Evolutionary conservation across 257 asterid species (phyloP).

Genomic region (Solanum corneliomulleri): DNA sequence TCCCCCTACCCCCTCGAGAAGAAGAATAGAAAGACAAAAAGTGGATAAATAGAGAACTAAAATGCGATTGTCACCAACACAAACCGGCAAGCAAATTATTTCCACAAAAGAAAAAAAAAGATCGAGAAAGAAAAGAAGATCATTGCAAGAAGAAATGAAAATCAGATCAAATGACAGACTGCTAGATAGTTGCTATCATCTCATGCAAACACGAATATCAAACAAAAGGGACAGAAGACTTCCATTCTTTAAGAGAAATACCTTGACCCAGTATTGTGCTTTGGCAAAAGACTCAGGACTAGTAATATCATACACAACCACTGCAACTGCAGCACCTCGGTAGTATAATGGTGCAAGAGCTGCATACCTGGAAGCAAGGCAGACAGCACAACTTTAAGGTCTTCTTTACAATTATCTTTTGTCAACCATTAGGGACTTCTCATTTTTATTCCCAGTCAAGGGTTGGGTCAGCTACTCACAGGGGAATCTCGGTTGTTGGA

Average conservation of each 20-base stretch:
- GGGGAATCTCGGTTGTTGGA: background rate
- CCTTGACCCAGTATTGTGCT: constrained; percentile 93
- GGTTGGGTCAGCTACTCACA: background rate
- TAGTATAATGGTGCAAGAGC: constrained; percentile 79
- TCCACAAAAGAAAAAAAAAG: background rate
- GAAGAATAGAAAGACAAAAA: background rate
- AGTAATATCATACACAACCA: constrained; percentile 78
- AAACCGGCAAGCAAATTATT: background rate
- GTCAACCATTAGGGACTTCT: background rate
- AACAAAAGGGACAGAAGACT: background rate
- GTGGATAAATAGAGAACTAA: background rate
- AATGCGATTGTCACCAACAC: background rate
- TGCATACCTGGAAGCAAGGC: constrained; percentile 44
- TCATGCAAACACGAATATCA: background rate
- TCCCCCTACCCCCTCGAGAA: background rate
- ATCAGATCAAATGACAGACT: background rate
- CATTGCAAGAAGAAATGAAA: background rate
- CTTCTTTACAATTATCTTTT: background rate
- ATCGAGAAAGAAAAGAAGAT: background rate
- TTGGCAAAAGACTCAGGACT: constrained; percentile 79
- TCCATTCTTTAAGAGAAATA: constrained; percentile 6
- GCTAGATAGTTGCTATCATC: background rate
- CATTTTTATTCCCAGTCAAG: background rate
- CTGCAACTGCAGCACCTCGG: constrained; percentile 81
- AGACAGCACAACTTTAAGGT: background rate